phyloP scores from a whole-genome alignment of 1,284 basidiomycete genomes.

The Hypsizygus ulmarius region DNA sequence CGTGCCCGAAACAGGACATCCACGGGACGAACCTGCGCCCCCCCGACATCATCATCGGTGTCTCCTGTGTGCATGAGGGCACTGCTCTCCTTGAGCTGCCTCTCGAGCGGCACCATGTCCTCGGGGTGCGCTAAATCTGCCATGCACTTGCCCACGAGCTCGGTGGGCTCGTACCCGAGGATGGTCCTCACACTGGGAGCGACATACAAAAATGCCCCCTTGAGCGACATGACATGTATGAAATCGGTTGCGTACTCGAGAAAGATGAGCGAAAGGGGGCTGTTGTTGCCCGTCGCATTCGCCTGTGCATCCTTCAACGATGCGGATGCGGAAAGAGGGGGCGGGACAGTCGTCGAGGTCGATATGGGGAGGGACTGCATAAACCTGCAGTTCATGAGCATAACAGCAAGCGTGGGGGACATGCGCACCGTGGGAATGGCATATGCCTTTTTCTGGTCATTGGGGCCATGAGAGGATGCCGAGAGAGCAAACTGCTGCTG shows the following conservation, averaged over 20 bases:
- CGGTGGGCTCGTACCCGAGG: slow-evolving; percentile 78
- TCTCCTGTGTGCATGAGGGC: slow-evolving; percentile 25
- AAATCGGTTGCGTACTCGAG: slow-evolving; percentile 76
- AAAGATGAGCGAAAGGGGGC: slow-evolving; percentile 61
- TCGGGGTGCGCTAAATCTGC: slow-evolving; percentile 83
- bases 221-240: slow-evolving; percentile 87
- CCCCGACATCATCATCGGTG: background rate
- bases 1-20: slow-evolving; percentile 77
- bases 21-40: slow-evolving; percentile 34
- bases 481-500: slow-evolving; percentile 2
- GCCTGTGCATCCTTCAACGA: slow-evolving; percentile 11
- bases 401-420: slow-evolving; percentile 13
- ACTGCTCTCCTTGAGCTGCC: slow-evolving; percentile 86
- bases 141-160: slow-evolving; percentile 78
- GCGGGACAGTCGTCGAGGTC: slow-evolving; percentile 24
- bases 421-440: slow-evolving; percentile 12
- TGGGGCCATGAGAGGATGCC: no score
- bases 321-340: slow-evolving; percentile 19
- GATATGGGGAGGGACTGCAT: slow-evolving; percentile 32
- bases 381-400: slow-evolving; percentile 21
- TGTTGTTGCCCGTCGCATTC: slow-evolving; percentile 33
- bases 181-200: slow-evolving; percentile 76
- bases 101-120: slow-evolving; percentile 87
- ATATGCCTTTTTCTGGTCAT: slow-evolving; percentile 3
- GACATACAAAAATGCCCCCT: slow-evolving; percentile 92